These are phyloP conservation scores for Emericellopsis cladophorae DNA, from an alignment of 2,329 filamentous ascomycete species.

Conservation along the genomic window DNA sequence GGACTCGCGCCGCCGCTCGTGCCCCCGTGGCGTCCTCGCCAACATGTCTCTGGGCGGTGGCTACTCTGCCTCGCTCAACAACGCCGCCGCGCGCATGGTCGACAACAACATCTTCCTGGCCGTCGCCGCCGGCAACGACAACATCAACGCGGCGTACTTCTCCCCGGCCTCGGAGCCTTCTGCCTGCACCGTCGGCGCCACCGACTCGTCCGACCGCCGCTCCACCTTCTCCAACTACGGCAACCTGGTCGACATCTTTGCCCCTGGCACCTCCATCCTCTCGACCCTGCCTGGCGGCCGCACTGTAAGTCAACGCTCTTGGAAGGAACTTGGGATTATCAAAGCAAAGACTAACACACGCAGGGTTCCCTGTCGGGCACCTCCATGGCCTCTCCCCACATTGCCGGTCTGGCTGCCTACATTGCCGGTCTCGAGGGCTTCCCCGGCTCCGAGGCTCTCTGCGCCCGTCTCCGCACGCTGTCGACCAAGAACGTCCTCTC, in stretches of 20 bases:
- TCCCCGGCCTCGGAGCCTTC: slow-evolving; percentile 34
- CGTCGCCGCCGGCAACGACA: slow-evolving; percentile 43
- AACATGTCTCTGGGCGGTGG: slow-evolving; percentile 43
- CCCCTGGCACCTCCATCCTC: slow-evolving; percentile 31
- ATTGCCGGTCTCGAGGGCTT: slow-evolving; percentile 28
- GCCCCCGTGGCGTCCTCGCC: slow-evolving; percentile 28
- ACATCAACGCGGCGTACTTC: slow-evolving; percentile 17
- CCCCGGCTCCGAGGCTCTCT: slow-evolving; percentile 30
- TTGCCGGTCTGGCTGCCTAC: slow-evolving; percentile 27
- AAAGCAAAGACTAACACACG: neutral
- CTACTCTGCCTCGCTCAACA: slow-evolving; percentile 32
- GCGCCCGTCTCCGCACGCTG: slow-evolving; percentile 28
- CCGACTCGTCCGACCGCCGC: slow-evolving; percentile 21
- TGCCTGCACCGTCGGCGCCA: slow-evolving; percentile 41
- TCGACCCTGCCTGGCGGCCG: slow-evolving; percentile 33
- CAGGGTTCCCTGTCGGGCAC: slow-evolving; percentile 18
- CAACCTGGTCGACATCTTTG: slow-evolving; percentile 32
- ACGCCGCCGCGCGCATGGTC: slow-evolving; percentile 32
- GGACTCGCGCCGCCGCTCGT: slow-evolving; percentile 26
- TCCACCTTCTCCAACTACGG: slow-evolving; percentile 39
- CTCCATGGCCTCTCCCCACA: slow-evolving; percentile 26
- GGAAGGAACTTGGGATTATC: neutral
- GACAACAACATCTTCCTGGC: slow-evolving; percentile 34
- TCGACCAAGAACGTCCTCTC: slow-evolving; percentile 26
- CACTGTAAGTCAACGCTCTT: neutral